Evolutionary conservation across 2,329 filamentous ascomycete genomes (phyloP).

Genomic region (Colletotrichum endophyticum): DNA sequence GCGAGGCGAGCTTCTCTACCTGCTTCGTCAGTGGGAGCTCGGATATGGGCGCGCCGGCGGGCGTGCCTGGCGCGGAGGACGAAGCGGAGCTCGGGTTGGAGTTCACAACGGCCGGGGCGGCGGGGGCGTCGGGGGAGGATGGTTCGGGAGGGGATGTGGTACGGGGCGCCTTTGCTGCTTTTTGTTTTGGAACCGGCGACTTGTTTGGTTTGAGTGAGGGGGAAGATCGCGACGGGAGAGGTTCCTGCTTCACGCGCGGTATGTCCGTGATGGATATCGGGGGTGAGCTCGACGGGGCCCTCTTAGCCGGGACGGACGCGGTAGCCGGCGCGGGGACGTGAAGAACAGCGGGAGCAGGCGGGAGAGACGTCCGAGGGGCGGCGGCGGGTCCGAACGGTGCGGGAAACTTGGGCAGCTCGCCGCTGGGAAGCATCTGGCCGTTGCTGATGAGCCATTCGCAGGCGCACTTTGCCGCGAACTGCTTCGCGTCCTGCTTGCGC

Average conservation of each 20-base stretch:
- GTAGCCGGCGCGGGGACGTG: neutral
- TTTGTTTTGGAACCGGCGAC: neutral
- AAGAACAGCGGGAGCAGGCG: neutral
- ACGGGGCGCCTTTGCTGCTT: constrained; percentile 16
- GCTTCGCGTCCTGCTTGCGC: constrained; percentile 47
- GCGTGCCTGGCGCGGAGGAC: neutral
- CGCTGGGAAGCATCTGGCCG: constrained; percentile 30
- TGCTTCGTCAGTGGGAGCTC: constrained; percentile 25
- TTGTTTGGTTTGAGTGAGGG: neutral
- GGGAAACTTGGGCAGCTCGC: constrained; percentile 21
- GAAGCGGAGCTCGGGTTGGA: neutral
- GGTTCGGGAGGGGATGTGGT: neutral
- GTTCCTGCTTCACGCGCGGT: neutral
- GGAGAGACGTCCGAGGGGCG: neutral
- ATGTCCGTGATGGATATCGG: neutral
- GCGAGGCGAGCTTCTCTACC: constrained; percentile 35
- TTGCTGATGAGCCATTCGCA: constrained; percentile 42
- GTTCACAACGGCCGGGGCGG: neutral
- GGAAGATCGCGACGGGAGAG: neutral
- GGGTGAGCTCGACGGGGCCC: neutral
- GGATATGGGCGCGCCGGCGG: neutral
- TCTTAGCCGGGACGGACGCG: neutral
- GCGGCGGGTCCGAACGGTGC: constrained; percentile 6
- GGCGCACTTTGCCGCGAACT: constrained; percentile 56
- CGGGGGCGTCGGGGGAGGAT: too few species aligned